Base-by-base conservation (phyloP, 768 basidiomycete species). In the Exsudoporus frostii region DNA sequence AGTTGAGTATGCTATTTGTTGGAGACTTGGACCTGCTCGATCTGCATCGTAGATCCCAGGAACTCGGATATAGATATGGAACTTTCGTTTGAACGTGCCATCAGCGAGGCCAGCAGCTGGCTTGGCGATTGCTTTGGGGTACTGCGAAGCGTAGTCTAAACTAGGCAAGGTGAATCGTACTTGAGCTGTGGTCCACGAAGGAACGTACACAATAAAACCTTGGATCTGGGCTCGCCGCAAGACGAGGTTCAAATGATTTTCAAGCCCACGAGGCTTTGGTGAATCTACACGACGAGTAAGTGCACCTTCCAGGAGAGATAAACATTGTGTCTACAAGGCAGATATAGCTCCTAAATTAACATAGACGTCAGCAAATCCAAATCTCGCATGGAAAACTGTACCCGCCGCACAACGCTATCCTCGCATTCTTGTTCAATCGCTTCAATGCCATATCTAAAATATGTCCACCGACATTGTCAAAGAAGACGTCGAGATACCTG, bases 391-490 rank as follows among this genome's bases (percentile, higher is more conserved):
- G 17, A 33, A 55, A 55, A 53, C 17, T 1, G n/a, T 32, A 67
- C 83, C 41, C 53, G 88, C 93, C 95, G 60, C 93, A 96, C 19
- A 93, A 68, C 14, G 82, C 82, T 51, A 97, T 80, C 49, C 94
- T 75, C 5, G 92, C 94, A 39, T 82, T 73, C 66, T 83, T 79
- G 38, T 92, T 92, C 63, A 98, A 66, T 46, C 88, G 76, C 24
- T 81, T 80, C 53, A 97, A 71, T 41, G 82, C 79, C 60, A 93
- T 76, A 66, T 96, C 87, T 50, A 98, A 75, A 36, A 92, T 89
- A 29, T 91, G 88, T 67, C 84, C 84, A 24, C 83, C 85, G 47
- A 91, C 88, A 54, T 91, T 90, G 66, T 92, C 90, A 60, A 93
- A 93, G 68, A 76, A 92, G 1, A 88, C 87, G 59, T 95, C 90